phyloP scores from a whole-genome alignment of 1,139 yeast genomes.

The Debaryomyces fabryi region DNA sequence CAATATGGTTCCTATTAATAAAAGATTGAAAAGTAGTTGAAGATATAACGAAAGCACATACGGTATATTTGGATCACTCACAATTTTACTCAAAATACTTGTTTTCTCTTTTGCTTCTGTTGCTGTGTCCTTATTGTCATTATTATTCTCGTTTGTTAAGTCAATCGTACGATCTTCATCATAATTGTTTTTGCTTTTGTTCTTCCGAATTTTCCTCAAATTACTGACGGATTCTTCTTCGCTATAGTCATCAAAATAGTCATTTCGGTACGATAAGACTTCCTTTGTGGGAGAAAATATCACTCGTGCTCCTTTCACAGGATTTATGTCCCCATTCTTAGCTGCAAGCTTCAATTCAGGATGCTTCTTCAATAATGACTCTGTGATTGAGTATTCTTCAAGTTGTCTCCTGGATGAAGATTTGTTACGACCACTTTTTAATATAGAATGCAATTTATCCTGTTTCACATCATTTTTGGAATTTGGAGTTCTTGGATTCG shows the following conservation, averaged over 20 bases:
- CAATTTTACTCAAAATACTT: conserved; percentile 2
- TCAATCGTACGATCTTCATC: conserved; percentile 12
- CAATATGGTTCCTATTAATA: conserved; percentile 57
- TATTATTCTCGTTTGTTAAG: neutral
- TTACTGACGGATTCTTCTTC: conserved; percentile 13
- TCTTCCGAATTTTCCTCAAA: conserved; percentile 13
- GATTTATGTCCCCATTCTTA: conserved; percentile 34
- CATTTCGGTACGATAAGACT: conserved; percentile 23
- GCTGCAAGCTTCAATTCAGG: conserved; percentile 39
- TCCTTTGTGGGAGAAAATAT: conserved; percentile 45
- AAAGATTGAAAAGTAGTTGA: conserved; percentile 67
- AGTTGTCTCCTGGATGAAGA: neutral
- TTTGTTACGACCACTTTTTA: conserved; percentile 11
- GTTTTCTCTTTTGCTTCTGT: neutral
- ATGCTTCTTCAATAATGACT: conserved; percentile 27
- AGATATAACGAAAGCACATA: conserved; percentile 69
- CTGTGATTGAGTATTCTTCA: conserved; percentile 14
- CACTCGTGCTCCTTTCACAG: conserved; percentile 46
- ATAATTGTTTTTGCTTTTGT: conserved; percentile 8
- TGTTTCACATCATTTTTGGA: neutral
- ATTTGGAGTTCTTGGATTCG: conserved; percentile 7
- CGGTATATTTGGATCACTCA: conserved; percentile 59
- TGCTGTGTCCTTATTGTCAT: neutral
- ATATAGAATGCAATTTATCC: conserved; percentile 11
- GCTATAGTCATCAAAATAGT: conserved; percentile 17